Percentiles rank a stretch among this genome's conserved stretches.
phyloP scores from a whole-genome alignment of 2,329 filamentous ascomycete species.

The Cercospora citrullina region DNA sequence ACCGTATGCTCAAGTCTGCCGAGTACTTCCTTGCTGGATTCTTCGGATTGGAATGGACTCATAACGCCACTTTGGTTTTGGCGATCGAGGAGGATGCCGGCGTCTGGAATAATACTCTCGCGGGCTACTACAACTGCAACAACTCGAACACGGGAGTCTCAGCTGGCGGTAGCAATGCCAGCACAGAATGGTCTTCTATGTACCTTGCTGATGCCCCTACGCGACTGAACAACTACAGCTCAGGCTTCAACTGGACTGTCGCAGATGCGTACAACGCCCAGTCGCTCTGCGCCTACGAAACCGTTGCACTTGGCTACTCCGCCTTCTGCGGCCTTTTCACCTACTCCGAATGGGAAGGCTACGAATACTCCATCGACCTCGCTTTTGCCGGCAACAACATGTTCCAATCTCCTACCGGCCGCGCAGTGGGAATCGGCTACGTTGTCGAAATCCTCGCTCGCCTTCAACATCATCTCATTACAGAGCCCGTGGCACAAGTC shows the following conservation, averaged over 20 bases:
- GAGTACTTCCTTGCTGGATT: constrained; percentile 79
- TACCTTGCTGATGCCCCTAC: constrained; percentile 66
- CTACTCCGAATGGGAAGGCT: constrained; percentile 67
- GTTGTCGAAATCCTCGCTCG: constrained; percentile 72
- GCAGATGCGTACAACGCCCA: constrained; percentile 67
- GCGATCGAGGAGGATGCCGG: constrained; percentile 60
- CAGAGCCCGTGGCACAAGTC: constrained; percentile 45
- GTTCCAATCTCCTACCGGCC: constrained; percentile 65
- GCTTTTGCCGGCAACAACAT: constrained; percentile 60
- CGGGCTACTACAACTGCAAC: constrained; percentile 66
- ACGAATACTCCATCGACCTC: constrained; percentile 70
- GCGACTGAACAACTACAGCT: constrained; percentile 53
- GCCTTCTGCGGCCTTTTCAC: constrained; percentile 74
- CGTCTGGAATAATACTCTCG: constrained; percentile 65
- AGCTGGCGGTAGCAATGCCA: constrained; percentile 55
- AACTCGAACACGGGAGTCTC: constrained; percentile 56
- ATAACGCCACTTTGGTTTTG: constrained; percentile 45
- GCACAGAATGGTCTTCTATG: constrained; percentile 59
- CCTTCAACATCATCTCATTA: constrained; percentile 60
- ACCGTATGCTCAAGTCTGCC: constrained; percentile 74
- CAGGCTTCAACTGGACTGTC: constrained; percentile 58
- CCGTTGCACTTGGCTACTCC: constrained; percentile 72
- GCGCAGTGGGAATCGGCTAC: constrained; percentile 72
- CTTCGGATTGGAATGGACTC: constrained; percentile 72
- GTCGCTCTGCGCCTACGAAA: constrained; percentile 74